Base-by-base conservation (phyloP, 2,329 filamentous ascomycete genomes). In the Thielaviopsis ethacetica region DNA sequence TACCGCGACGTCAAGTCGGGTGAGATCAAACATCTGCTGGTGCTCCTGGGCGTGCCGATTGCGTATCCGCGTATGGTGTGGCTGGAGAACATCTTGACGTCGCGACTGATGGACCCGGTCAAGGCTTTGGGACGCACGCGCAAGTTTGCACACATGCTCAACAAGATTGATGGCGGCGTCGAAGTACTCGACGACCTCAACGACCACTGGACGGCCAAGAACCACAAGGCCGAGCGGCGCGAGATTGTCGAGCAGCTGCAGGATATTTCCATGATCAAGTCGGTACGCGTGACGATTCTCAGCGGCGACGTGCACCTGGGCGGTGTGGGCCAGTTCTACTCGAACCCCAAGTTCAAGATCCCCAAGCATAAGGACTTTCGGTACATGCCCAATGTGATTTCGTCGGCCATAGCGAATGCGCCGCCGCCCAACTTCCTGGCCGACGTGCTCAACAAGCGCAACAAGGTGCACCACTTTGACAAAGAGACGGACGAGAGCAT, bases 161-260 rank as follows among this genome's bases (percentile, higher is more conserved):
- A 95, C 72, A 86, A 86, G 64, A 91, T 95, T 65, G 91, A 96
- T 66, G 90, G 89, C 22, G 89, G 89, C 19, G 86, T 93, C 5
- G 93, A 97, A 70, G 87, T 97, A 15, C 75, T 95, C 27, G 91
- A 95, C 67, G 90, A 95, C 65, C 73, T 95, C 10, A 91, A 96
- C 68, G 93, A 97, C 69, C 91, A 98, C 68, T 98, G 93, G 93
- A 96, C 91, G 0, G 88, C 91, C 44, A 95, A 89, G 68, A 88
- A 90, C 67, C 91, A 97, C 73, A 98, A 97, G 69, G 78, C 82
- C 26, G 93, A 98, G 71, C 83, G 93, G 56, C 88, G 84, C 62
- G 85, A 88, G 70, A 77, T 97, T 62, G 82, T 98, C 49, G 86
- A 93, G 68, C 90, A 96, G 66, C 75, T 98, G 26, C 94, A 98